Percentiles rank a stretch among this genome's conserved stretches.
Evolutionary conservation across 306 rosid species (phyloP).

Genomic region (Malus sylvestris): DNA sequence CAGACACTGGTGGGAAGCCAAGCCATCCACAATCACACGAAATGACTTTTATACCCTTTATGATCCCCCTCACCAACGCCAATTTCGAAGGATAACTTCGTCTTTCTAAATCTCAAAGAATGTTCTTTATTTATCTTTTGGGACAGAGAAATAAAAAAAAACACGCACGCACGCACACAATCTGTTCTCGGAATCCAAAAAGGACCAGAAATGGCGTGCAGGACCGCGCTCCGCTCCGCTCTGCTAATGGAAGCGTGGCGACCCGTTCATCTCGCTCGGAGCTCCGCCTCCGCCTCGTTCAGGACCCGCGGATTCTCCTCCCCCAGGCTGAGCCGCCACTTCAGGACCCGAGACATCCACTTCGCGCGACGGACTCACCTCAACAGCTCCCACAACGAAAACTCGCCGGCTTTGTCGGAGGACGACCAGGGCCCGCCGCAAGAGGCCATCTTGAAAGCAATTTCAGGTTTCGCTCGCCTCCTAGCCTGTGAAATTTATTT

Average conservation of each 20-base stretch:
- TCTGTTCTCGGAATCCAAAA: not conserved
- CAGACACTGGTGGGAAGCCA: not conserved
- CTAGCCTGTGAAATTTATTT: not conserved
- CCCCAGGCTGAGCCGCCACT: slow-evolving; percentile 13
- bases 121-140: not conserved
- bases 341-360: slow-evolving; percentile 32
- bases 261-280: slow-evolving; percentile 28
- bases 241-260: slow-evolving; percentile 47
- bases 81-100: not conserved
- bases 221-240: slow-evolving; percentile 50
- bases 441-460: slow-evolving; percentile 86
- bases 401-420: slow-evolving; percentile 37
- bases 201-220: slow-evolving; percentile 52
- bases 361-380: slow-evolving; percentile 23
- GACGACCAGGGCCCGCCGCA: slow-evolving; percentile 96
- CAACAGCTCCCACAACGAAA: slow-evolving; percentile 44
- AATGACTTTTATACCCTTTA: not conserved
- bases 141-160: not conserved
- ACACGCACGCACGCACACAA: not conserved
- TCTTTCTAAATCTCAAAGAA: not conserved
- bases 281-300: slow-evolving; percentile 21
- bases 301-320: slow-evolving; percentile 10
- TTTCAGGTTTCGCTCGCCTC: slow-evolving; percentile 56
- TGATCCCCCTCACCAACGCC: rapidly evolving
- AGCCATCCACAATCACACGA: not conserved